Evolutionary conservation across 768 basidiomycete genomes (phyloP).

Genomic region (Serendipita vermifera): DNA sequence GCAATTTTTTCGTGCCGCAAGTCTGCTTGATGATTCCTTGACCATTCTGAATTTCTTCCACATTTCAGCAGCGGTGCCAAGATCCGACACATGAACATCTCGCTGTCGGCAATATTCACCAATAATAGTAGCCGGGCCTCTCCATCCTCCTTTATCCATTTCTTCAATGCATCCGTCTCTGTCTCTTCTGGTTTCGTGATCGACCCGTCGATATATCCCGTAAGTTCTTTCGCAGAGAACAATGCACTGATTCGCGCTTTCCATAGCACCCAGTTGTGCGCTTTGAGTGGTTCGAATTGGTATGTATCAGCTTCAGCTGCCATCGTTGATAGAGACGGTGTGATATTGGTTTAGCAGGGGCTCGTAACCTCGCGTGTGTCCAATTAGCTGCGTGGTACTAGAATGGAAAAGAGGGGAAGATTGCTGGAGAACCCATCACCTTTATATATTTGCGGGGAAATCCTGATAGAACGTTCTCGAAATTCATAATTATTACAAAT

Average conservation of each 20-base stretch:
- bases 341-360: background rate
- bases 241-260: slow-evolving; percentile 12
- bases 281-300: slow-evolving; percentile 10
- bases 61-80: slow-evolving; percentile 20
- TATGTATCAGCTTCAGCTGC: background rate
- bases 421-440: too few species aligned
- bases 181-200: background rate
- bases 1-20: slow-evolving; percentile 23
- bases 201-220: slow-evolving; percentile 3
- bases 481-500: too few species aligned
- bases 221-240: slow-evolving; percentile 9
- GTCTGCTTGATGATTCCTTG: slow-evolving; percentile 22
- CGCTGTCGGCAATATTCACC: slow-evolving; percentile 20
- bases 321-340: background rate
- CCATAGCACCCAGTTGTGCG: slow-evolving; percentile 14
- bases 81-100: slow-evolving; percentile 22
- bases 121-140: slow-evolving; percentile 25
- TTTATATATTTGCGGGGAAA: too few species aligned
- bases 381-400: too few species aligned
- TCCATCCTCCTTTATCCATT: slow-evolving; percentile 23
- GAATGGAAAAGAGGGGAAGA: too few species aligned
- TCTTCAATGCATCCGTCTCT: slow-evolving; percentile 8
- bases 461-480: too few species aligned
- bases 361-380: slow-evolving; percentile 9
- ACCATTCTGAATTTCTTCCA: slow-evolving; percentile 23